A percentile compares a stretch with the other conserved stretches of the same genome.
Evolutionary conservation across 1,284 basidiomycete genomes (phyloP).

Genomic region (Xerocomus minutiporus): DNA sequence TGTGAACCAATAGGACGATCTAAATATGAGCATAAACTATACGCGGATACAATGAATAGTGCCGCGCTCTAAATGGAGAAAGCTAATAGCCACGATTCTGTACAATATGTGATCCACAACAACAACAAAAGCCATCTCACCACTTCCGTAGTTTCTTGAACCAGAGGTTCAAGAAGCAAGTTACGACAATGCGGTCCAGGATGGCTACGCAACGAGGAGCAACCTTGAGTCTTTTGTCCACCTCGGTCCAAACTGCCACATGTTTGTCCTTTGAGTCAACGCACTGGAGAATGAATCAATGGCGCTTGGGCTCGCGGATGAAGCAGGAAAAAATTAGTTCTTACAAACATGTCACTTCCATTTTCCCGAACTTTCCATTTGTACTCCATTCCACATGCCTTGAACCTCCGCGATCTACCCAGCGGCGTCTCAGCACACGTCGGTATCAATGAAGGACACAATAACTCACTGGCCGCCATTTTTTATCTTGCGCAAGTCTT

Average conservation of each 20-base stretch:
- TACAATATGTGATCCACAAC: not conserved
- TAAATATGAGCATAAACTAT: slow-evolving; percentile 23
- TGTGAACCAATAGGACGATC: not conserved
- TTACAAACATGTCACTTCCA: slow-evolving; percentile 44
- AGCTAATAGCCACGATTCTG: not conserved
- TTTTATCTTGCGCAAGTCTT: slow-evolving; percentile 48
- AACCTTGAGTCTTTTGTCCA: slow-evolving; percentile 39
- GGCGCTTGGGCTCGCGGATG: not conserved
- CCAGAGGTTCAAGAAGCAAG: slow-evolving; percentile 54
- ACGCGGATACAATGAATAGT: slow-evolving; percentile 3
- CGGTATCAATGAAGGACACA: not conserved
- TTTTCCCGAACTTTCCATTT: slow-evolving; percentile 55
- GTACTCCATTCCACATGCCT: slow-evolving; percentile 46
- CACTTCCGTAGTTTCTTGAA: slow-evolving; percentile 41
- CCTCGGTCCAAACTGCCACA: slow-evolving; percentile 48
- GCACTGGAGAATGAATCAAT: slow-evolving; percentile 37
- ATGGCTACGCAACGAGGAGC: slow-evolving; percentile 38
- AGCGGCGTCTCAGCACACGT: slow-evolving; percentile 4
- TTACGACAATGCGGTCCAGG: slow-evolving; percentile 52
- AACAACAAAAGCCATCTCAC: slow-evolving; percentile 25
- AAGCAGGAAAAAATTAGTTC: slow-evolving; percentile 16
- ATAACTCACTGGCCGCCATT: slow-evolving; percentile 47
- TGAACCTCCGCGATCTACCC: slow-evolving; percentile 52
- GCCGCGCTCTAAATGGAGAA: not conserved
- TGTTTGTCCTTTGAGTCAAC: slow-evolving; percentile 44